These are phyloP conservation scores for Colletotrichum agaves DNA, from an alignment of 2,329 filamentous ascomycete genomes.

Conservation along the genomic window DNA sequence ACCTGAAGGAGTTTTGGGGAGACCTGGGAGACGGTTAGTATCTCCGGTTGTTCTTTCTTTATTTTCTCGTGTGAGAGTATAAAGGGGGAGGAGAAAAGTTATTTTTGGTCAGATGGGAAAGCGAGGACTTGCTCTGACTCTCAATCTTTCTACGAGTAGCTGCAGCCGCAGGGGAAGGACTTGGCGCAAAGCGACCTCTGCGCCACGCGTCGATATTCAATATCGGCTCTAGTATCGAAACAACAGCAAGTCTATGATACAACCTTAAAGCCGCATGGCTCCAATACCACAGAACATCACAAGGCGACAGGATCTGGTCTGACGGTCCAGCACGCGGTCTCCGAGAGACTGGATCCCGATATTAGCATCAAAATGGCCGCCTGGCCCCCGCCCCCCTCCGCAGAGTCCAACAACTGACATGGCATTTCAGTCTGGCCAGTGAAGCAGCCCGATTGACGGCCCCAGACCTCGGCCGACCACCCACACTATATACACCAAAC, in stretches of 20 bases:
- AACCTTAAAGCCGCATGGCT: background rate
- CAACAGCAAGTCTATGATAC: constrained; percentile 23
- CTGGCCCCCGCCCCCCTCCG: background rate
- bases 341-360: constrained; percentile 15
- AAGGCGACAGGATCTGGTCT: constrained; percentile 7
- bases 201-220: constrained; percentile 34
- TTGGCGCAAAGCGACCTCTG: constrained; percentile 32
- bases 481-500: background rate
- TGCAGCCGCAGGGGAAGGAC: constrained; percentile 28
- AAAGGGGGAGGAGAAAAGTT: background rate
- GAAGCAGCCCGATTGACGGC: constrained; percentile 15
- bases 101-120: constrained; percentile 8
- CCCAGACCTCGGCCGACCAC: constrained; percentile 4
- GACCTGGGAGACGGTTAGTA: constrained; percentile 37
- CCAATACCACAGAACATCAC: constrained; percentile 7
- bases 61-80: constrained; percentile 9
- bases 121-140: constrained; percentile 20
- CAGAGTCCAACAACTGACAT: constrained; percentile 2
- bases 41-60: constrained; percentile 24
- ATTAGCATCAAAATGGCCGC: background rate
- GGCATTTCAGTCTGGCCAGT: background rate
- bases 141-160: constrained; percentile 13
- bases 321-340: constrained; percentile 9
- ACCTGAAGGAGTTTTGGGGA: constrained; percentile 58
- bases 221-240: constrained; percentile 22